Base-by-base conservation (phyloP, 2,329 filamentous ascomycete species). In the Nannizzia gypsea region DNA sequence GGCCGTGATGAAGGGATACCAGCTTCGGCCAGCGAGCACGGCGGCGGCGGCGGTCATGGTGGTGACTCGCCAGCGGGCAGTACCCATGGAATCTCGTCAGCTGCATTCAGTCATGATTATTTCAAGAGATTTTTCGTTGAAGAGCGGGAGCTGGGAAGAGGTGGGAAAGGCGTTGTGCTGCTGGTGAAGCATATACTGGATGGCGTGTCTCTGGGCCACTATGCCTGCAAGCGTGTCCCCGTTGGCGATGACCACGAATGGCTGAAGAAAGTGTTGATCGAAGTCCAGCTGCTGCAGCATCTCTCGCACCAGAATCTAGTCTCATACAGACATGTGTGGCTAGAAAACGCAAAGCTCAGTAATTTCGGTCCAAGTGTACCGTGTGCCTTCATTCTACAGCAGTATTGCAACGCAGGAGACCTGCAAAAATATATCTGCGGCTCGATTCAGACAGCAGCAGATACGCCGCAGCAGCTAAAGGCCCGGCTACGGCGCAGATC, bases 281-380 rank as follows among this genome's bases (percentile, higher is more conserved):
- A 99, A 73, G 95, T 99, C 1, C 90, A 96, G 73, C 79, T 97
- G 24, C 81, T 99, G 24, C 90, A 95, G 67, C 88, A 89, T 67
- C 82, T 99, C 3, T 93, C 90, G 0, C 93, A 99, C 69, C 89
- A 91, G 60, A 99, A 99, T 64, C 79, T 99, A 6, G 93, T 99
- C 0, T 95, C 91, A 0, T 99, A 99, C 71, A 87, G 92, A 5
- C 93, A 97, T 74, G 93, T 96, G 34, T 99, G 93, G 93, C 80
- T 99, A 15, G 92, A 99, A 72, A 88, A 96, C 71, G 86, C 87
- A 58, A 83, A 87, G 65, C 83, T 95, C 58, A 92, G 83, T 63
- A 86, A 83, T 1, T 99, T 99, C 71, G 88, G 90, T 0, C 93
- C 95, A 0, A 90, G 84, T 59, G 90, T 99, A 0, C 90, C 90